Evolutionary conservation across 257 asterid species (phyloP).

Genomic region (Jacaranda mimosifolia): DNA sequence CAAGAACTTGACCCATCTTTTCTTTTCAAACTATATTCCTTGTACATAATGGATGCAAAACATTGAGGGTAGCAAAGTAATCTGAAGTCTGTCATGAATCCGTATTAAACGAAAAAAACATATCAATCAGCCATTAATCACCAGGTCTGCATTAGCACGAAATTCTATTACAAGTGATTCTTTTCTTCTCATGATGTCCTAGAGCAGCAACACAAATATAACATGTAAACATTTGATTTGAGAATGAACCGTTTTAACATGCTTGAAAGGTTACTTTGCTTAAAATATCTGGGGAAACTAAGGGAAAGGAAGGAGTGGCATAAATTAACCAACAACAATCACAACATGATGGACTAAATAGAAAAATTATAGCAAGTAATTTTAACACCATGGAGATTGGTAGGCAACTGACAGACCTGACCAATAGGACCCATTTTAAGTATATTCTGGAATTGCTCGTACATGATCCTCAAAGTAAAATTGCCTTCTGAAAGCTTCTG

Average conservation of each 20-base stretch:
- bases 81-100: not conserved
- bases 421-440: constrained; percentile 97
- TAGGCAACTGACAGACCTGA: constrained; percentile 65
- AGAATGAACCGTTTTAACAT: not conserved
- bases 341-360: constrained; percentile 8
- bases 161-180: not conserved
- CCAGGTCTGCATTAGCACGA: not conserved
- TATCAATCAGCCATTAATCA: not conserved
- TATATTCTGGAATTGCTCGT: constrained; percentile 87
- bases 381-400: constrained; percentile 18
- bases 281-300: not conserved
- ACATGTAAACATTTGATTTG: constrained; percentile 17
- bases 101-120: not conserved
- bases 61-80: not conserved
- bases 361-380: not conserved
- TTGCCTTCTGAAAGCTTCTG: constrained; percentile 95
- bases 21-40: not conserved
- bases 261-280: constrained; percentile 15
- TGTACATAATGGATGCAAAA: not conserved
- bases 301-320: not conserved
- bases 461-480: constrained; percentile 92
- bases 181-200: not conserved
- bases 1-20: not conserved
- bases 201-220: constrained; percentile 10
- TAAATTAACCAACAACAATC: constrained; percentile 7